These are phyloP conservation scores for Exophiala sideris DNA, from an alignment of 2,329 filamentous ascomycete genomes.

Conservation along the genomic window DNA sequence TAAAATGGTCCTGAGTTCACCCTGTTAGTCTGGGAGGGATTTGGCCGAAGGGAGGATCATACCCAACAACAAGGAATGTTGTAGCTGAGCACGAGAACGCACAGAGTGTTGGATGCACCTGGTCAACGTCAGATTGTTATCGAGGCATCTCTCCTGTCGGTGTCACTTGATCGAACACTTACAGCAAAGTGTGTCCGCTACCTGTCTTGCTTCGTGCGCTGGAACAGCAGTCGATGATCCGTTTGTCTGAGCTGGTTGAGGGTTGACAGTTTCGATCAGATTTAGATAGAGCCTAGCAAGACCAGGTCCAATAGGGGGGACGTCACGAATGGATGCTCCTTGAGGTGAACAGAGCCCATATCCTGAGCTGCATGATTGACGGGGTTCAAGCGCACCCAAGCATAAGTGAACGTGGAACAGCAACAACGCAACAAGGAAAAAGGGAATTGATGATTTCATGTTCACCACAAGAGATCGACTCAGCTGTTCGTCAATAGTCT, in stretches of 20 bases:
- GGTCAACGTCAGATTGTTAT: background rate
- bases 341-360: constrained; percentile 34
- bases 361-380: constrained; percentile 27
- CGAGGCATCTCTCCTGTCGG: background rate
- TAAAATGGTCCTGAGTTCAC: constrained; percentile 44
- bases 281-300: constrained; percentile 33
- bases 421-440: background rate
- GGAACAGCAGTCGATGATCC: background rate
- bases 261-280: constrained; percentile 30
- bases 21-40: background rate
- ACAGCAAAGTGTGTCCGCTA: constrained; percentile 26
- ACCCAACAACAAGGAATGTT: constrained; percentile 50
- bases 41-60: background rate
- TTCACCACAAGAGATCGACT: background rate
- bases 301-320: constrained; percentile 31
- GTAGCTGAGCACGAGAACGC: constrained; percentile 40
- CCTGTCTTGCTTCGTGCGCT: constrained; percentile 3
- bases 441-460: background rate
- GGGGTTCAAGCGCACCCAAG: constrained; percentile 5
- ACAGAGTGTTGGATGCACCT: constrained; percentile 38
- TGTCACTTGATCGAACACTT: constrained; percentile 3
- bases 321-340: constrained; percentile 28
- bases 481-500: background rate
- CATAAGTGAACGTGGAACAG: constrained; percentile 4
- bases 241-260: constrained; percentile 5